These are phyloP conservation scores for Allantophomopsis cytisporea DNA, from an alignment of 2,329 filamentous ascomycete genomes.

Conservation along the genomic window DNA sequence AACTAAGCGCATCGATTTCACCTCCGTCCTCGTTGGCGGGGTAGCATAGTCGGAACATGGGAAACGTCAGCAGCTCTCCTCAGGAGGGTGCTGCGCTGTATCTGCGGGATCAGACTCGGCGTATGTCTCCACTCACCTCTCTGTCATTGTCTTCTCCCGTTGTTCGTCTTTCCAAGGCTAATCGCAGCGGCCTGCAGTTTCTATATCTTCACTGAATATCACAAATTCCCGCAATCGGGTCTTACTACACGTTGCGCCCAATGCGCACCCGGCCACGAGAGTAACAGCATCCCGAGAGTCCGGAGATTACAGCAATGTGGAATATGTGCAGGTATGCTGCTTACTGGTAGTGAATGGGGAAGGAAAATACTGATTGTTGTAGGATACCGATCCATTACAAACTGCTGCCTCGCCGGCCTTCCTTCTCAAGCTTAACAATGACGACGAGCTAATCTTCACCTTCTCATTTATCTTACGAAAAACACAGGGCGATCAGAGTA, in stretches of 20 bases:
- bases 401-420: conserved; percentile 49
- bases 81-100: conserved; percentile 74
- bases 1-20: too few species aligned
- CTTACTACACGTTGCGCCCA: conserved; percentile 67
- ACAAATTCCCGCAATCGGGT: conserved; percentile 67
- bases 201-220: conserved; percentile 71
- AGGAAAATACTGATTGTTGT: conserved; percentile 1
- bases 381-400: conserved; percentile 63
- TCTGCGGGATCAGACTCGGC: conserved; percentile 81
- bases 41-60: conserved; percentile 49
- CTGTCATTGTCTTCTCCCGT: conserved; percentile 1
- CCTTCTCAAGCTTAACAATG: conserved; percentile 74
- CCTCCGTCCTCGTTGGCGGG: conserved; percentile 10
- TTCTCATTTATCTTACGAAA: conserved; percentile 77
- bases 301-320: conserved; percentile 64
- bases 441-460: conserved; percentile 84
- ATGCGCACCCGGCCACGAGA: conserved; percentile 74
- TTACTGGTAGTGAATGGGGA: conserved; percentile 5
- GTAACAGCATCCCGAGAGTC: conserved; percentile 58
- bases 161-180: neutral
- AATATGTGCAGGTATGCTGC: conserved; percentile 73
- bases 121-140: conserved; percentile 37
- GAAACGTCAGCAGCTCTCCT: conserved; percentile 77
- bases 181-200: conserved; percentile 41
- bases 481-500: conserved; percentile 23